Evolutionary conservation across 1,284 basidiomycete genomes (phyloP).

Genomic region (Pseudozyma sp.): DNA sequence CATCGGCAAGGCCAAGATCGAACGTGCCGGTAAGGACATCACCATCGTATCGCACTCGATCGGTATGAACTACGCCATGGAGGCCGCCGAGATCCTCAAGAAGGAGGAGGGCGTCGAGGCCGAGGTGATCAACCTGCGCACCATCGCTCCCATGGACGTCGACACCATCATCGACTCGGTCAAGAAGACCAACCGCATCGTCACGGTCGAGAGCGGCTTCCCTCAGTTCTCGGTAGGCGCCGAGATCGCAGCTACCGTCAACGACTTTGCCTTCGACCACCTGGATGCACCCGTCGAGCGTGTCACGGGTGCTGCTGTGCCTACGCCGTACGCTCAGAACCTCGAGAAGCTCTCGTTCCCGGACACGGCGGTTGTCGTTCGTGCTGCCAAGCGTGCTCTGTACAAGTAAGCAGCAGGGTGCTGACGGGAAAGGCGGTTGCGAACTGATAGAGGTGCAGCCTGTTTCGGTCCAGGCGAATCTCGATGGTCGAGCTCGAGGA

Average conservation of each 20-base stretch:
- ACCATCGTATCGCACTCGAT: conserved; percentile 88
- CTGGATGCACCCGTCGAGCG: conserved; percentile 94
- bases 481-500: too few relatives aligned
- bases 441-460: too few relatives aligned
- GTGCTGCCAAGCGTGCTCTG: conserved; percentile 64
- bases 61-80: conserved; percentile 70
- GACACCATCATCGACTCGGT: conserved; percentile 94
- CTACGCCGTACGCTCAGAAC: conserved; percentile 71
- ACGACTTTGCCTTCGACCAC: conserved; percentile 78
- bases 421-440: too few relatives aligned
- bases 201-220: conserved; percentile 98
- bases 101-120: conserved; percentile 94
- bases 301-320: conserved; percentile 84
- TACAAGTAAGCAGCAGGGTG: conserved; percentile 48
- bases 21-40: conserved; percentile 89
- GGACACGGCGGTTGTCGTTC: conserved; percentile 58
- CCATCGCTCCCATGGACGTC: conserved; percentile 94
- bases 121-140: conserved; percentile 97
- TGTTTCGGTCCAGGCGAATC: too few relatives aligned
- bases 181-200: conserved; percentile 97
- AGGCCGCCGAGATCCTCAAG: conserved; percentile 84
- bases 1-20: conserved; percentile 97
- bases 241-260: conserved; percentile 84
- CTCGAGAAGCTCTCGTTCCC: conserved; percentile 72
- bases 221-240: conserved; percentile 97